phyloP scores from a whole-genome alignment of 176 grass and related monocot species.

The Lolium multiflorum region DNA sequence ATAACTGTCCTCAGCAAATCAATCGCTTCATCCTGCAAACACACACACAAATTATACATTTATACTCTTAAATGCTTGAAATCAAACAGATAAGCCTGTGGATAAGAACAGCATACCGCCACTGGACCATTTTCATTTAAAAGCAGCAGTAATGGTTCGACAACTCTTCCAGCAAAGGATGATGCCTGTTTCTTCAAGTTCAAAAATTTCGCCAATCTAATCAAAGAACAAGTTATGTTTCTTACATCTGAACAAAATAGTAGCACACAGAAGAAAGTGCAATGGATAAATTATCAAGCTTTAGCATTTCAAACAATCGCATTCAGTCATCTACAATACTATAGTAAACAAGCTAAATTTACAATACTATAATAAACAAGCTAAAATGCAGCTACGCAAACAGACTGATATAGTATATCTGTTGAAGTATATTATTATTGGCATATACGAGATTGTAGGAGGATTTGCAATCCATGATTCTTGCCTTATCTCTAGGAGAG shows the following conservation, averaged over 20 bases:
- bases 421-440: background rate
- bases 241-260: slow-evolving; percentile 27
- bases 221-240: slow-evolving; percentile 39
- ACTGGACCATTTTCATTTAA: slow-evolving; percentile 60
- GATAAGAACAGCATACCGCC: slow-evolving; percentile 51
- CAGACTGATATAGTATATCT: background rate
- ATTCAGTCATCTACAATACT: background rate
- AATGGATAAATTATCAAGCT: slow-evolving; percentile 25
- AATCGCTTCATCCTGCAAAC: slow-evolving; percentile 69
- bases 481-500: background rate
- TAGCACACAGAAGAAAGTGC: slow-evolving; percentile 28
- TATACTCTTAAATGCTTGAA: slow-evolving; percentile 33
- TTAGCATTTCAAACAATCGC: slow-evolving; percentile 27
- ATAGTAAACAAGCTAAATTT: too few species aligned
- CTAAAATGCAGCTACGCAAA: slow-evolving; percentile 14
- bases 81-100: slow-evolving; percentile 24
- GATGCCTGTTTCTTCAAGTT: slow-evolving; percentile 90
- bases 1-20: slow-evolving; percentile 79
- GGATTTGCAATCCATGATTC: background rate
- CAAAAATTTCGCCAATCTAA: slow-evolving; percentile 66
- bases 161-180: slow-evolving; percentile 78
- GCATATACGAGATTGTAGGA: background rate
- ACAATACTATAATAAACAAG: background rate
- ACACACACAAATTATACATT: slow-evolving; percentile 39
- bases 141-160: slow-evolving; percentile 64